These are phyloP conservation scores for Trifolium subterraneum DNA, from an alignment of 306 rosid species.

Conservation along the genomic window DNA sequence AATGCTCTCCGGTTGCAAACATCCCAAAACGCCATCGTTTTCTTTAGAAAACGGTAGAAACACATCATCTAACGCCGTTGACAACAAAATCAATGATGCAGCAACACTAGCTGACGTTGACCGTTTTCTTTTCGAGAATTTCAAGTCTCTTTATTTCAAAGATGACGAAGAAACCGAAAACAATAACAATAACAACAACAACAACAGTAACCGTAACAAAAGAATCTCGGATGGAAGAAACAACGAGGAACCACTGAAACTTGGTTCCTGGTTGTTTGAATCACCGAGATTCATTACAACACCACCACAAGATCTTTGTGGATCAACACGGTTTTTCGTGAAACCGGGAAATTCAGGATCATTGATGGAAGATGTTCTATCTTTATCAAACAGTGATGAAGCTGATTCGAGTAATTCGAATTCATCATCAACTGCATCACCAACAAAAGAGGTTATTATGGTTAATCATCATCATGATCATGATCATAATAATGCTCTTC, in stretches of 20 bases:
- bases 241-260: slow-evolving; percentile 12
- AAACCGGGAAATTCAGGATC: slow-evolving; percentile 54
- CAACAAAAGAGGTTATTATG: not conserved
- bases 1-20: slow-evolving; percentile 62
- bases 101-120: slow-evolving; percentile 83
- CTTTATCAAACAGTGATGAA: slow-evolving; percentile 48
- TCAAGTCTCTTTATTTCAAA: slow-evolving; percentile 63
- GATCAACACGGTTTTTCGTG: slow-evolving; percentile 50
- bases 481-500: slow-evolving; percentile 35
- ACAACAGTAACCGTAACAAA: not conserved
- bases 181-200: not conserved
- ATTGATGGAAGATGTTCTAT: slow-evolving; percentile 50
- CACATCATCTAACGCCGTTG: not conserved
- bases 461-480: not conserved
- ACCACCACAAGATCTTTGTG: slow-evolving; percentile 15
- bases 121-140: slow-evolving; percentile 78
- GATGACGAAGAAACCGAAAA: slow-evolving; percentile 43
- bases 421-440: slow-evolving; percentile 22
- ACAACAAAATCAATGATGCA: slow-evolving; percentile 44
- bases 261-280: slow-evolving; percentile 36
- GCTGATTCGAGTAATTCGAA: slow-evolving; percentile 42
- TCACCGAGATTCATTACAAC: slow-evolving; percentile 44
- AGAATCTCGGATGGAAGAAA: slow-evolving; percentile 8
- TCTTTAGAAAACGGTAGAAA: slow-evolving; percentile 41
- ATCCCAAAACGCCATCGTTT: slow-evolving; percentile 74